Base-by-base conservation (phyloP, 1,284 basidiomycete genomes). In the Mycena citricolor region DNA sequence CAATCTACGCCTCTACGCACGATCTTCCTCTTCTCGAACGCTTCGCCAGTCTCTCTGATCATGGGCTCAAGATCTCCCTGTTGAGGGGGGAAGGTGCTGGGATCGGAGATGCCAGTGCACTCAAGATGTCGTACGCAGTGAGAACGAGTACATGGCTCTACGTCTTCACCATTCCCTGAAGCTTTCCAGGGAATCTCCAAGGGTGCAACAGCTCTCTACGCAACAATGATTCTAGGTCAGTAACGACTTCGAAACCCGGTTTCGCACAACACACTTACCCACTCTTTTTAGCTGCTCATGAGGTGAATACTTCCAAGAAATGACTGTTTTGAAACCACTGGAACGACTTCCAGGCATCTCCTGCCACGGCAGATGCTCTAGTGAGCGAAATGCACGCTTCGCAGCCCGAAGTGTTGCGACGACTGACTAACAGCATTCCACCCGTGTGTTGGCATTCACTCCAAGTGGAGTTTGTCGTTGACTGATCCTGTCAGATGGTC, bases 121-220 rank as follows among this genome's bases (percentile, higher is more conserved):
- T 76, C 46, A 77, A 77, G 61, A 74, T 76, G 73, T 67, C 71
- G 4, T 72, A 77, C 55, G 68, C 70, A 33, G 76, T 77, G 39
- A 51, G 71, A 40, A 29, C 10, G n/a, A 13, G 12, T 14, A 23
- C 24, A 28, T 13, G 8, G 10, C 39, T 13, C 30, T 22, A 2
- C 2, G 25, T 42, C 22, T 49, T 32, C 22, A 43, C 14, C 11
- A 4, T 19, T 20, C 14, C 7, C n/a, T 38, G 14, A 29, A 34
- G 7, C 4, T 32, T 11, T 16, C 12, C 52, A 76, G 72, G 73
- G 70, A 11, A 70, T 77, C 26, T 56, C 60, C 23, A 77, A 76
- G 51, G 73, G 73, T 17, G 57, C 67, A 12, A 69, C 55, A 5
- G 74, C 72, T 0, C 49, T 76, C 4, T 67, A 63, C 29, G 61